Base-by-base conservation (phyloP, 768 basidiomycete species). In the Mycena galopus region DNA sequence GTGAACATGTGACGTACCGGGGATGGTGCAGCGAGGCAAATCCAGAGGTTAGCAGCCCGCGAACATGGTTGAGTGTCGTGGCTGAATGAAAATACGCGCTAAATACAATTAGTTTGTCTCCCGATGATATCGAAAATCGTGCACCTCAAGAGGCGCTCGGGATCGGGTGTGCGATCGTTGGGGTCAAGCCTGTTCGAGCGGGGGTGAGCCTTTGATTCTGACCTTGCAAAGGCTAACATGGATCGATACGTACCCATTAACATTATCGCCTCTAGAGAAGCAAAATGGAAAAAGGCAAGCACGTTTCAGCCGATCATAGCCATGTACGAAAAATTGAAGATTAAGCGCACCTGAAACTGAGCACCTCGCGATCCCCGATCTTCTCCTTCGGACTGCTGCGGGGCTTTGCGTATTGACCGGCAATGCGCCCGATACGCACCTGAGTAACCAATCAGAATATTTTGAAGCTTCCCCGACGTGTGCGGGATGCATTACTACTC, bases 1-100 rank as follows among this genome's bases (percentile, higher is more conserved):
- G n/a, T 14, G 42, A 17, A 44, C 19, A 19, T 17, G 7, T n/a
- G n/a, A 50, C 47, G 9, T 16, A 50, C 47, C 47, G 21, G 6
- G 97, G 97, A 75, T 96, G 93, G 80, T 96, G 91, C 64, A 96
- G 82, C n/a, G 94, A 96, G 0, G 96, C 97, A 79, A 98, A 99
- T 27, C 96, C 96, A 17, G 96, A 97, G 1, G 92, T 91, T 8
- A 99, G 89, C 42, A 99, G 88, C 3, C 92, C 89, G 21, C 98
- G 93, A 68, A 98, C 88, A 82, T 97, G 92, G 84, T 99, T 99
- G 50, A 98, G 87, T 0, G 98, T 99, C 10, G 96, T 89, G 0
- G 96, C 89, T 0, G 97, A 98, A 83, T 99, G 93, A 84, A 98
- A 98, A 87, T 99, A 99, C 2, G 97, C 96, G 73, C 95, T 96